Evolutionary conservation across 345 rosid species (phyloP).

Genomic region (Bruguiera parviflora): DNA sequence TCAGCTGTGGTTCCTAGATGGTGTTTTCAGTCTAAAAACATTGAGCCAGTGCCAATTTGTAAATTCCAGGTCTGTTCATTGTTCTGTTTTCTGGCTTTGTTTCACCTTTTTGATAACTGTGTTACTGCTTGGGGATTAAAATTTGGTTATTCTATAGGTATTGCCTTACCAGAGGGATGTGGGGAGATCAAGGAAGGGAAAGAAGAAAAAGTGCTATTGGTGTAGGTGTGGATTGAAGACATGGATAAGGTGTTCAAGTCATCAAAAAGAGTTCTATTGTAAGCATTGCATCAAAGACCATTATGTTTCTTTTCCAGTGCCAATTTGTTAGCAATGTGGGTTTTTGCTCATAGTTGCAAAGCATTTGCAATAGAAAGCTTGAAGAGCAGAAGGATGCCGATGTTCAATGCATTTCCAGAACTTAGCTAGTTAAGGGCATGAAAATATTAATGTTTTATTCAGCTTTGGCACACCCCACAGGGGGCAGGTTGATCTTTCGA

Average conservation of each 20-base stretch:
- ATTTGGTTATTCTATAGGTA: conserved; percentile 32
- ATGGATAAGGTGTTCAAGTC: conserved; percentile 64
- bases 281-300: conserved; percentile 60
- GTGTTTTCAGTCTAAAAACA: conserved; percentile 77
- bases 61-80: conserved; percentile 50
- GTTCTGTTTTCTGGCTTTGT: background rate
- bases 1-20: conserved; percentile 37
- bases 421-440: too few species aligned
- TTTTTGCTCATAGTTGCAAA: too few species aligned
- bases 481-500: background rate
- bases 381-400: background rate
- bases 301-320: conserved; percentile 29
- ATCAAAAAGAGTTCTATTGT: conserved; percentile 67
- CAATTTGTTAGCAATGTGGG: background rate
- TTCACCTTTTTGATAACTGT: background rate
- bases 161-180: conserved; percentile 52
- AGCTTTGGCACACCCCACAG: too few species aligned
- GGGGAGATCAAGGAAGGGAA: conserved; percentile 49
- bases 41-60: conserved; percentile 66
- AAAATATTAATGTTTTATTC: too few species aligned
- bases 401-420: background rate
- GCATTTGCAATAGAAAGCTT: background rate
- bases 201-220: conserved; percentile 79
- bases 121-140: background rate
- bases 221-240: conserved; percentile 53